These are phyloP conservation scores for Fusarium anthophilum DNA, from an alignment of 2,329 filamentous ascomycete species.

Conservation along the genomic window DNA sequence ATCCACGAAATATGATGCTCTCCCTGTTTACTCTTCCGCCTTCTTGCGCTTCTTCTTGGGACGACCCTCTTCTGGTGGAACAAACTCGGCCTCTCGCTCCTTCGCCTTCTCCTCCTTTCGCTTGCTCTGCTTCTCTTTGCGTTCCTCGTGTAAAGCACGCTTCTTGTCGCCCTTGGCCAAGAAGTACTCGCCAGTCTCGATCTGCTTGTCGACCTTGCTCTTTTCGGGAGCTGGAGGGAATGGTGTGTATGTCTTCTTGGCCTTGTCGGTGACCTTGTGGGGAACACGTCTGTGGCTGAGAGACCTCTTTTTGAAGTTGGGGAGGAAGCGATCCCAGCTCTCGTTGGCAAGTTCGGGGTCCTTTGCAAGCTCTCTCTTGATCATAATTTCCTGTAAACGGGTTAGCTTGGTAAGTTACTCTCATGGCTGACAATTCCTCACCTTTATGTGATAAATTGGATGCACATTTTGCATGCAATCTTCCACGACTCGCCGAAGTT, in stretches of 20 bases:
- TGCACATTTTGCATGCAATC: slow-evolving; percentile 94
- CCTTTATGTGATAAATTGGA: rapidly evolving
- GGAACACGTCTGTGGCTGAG: slow-evolving; percentile 86
- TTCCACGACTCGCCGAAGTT: slow-evolving; percentile 86
- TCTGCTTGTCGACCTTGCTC: slow-evolving; percentile 98
- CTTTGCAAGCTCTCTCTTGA: slow-evolving; percentile 90
- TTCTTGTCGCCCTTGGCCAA: slow-evolving; percentile 93
- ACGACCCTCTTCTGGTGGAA: slow-evolving; percentile 82
- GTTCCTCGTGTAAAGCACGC: slow-evolving; percentile 78
- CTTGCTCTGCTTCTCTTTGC: slow-evolving; percentile 83
- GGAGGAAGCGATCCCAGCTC: slow-evolving; percentile 95
- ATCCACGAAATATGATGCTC: slow-evolving; percentile 24
- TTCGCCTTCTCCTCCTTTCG: slow-evolving; percentile 90
- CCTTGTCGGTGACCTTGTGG: slow-evolving; percentile 89
- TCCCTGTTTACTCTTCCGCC: slow-evolving; percentile 45
- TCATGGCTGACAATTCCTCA: not conserved
- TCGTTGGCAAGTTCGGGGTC: slow-evolving; percentile 87
- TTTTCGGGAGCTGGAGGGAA: slow-evolving; percentile 97
- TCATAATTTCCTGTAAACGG: slow-evolving; percentile 75
- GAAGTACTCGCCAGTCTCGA: slow-evolving; percentile 98
- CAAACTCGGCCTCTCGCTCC: slow-evolving; percentile 85
- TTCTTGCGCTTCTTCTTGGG: slow-evolving; percentile 74
- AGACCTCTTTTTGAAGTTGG: slow-evolving; percentile 95
- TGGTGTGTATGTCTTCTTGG: slow-evolving; percentile 93
- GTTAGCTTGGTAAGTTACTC: not conserved